These are phyloP conservation scores for Drechmeria coniospora DNA, from an alignment of 2,329 filamentous ascomycete species.

Conservation along the genomic window DNA sequence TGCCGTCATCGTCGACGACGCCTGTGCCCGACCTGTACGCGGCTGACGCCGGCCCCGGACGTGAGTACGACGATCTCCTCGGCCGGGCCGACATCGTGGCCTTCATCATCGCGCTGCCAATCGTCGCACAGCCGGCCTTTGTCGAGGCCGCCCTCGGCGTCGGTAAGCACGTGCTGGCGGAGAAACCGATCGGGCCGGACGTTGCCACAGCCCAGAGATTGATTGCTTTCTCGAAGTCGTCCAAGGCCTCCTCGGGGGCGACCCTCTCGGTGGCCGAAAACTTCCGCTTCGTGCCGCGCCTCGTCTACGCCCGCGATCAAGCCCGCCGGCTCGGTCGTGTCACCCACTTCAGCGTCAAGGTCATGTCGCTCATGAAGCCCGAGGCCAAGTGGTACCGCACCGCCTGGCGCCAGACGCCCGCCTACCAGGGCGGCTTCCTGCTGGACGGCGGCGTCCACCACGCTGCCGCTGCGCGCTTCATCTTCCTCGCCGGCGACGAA, in stretches of 20 bases:
- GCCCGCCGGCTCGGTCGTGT: constrained; percentile 14
- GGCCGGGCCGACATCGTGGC: constrained; percentile 36
- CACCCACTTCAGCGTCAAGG: constrained; percentile 30
- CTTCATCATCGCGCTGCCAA: constrained; percentile 47
- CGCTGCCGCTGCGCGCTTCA: constrained; percentile 44
- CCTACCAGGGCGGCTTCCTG: constrained; percentile 61
- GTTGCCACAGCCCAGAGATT: constrained; percentile 27
- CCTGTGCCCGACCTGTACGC: constrained; percentile 36
- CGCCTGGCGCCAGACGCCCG: constrained; percentile 50
- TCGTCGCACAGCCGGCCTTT: constrained; percentile 40
- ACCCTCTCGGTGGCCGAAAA: constrained; percentile 57
- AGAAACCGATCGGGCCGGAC: constrained; percentile 53
- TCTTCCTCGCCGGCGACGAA: constrained; percentile 34
- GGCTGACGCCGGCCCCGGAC: constrained; percentile 31
- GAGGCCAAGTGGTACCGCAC: constrained; percentile 34
- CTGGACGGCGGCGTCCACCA: constrained; percentile 65
- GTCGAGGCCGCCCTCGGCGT: constrained; percentile 44
- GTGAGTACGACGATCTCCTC: constrained; percentile 34
- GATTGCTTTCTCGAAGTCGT: constrained; percentile 14
- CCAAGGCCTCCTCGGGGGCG: constrained; percentile 6
- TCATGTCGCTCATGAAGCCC: constrained; percentile 19
- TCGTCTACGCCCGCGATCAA: constrained; percentile 33
- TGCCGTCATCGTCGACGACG: constrained; percentile 11
- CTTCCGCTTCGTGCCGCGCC: constrained; percentile 46
- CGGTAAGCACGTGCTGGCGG: constrained; percentile 54